Base-by-base conservation (phyloP, 345 rosid genomes). In the Pugionium dolabratum region DNA sequence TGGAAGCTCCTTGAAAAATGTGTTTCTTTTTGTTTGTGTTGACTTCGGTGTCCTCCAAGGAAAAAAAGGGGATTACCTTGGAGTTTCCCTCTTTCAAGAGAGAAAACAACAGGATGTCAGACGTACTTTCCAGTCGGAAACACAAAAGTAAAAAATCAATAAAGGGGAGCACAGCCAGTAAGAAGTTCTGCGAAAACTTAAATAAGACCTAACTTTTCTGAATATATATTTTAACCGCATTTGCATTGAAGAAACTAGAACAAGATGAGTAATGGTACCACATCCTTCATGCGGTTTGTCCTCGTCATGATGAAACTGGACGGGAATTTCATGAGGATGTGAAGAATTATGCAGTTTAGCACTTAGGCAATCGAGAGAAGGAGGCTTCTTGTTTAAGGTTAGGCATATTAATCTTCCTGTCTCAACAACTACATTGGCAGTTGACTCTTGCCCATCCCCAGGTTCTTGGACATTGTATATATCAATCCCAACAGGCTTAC, bases 351-450 rank as follows among this genome's bases (percentile, higher is more conserved):
- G 79, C 60, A 71, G 64, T 61, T 71, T 67, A 73, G 59, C 75
- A 73, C 67, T 73, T 50, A 67, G 56, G 79, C 62, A 66, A 64
- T 79, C 81, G 10, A 75, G 59, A 31, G 64, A 41, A 3, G 84
- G 87, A 4, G 80, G 82, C 72, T 84, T 84, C 81, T 76, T 83
- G 62, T 62, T 69, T 63, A 85, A 68, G 52, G 85, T 80, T 79
- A 80, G 59, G 78, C 78, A 78, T 75, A 76, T 62, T 52, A 81
- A 49, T 53, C 54, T 63, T 60, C 47, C 54, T 6, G 79, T 49
- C 58, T 69, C 80, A 54, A 44, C 73, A 57, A 60, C 53, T 54
- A 48, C 61, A 39, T 60, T 72, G 40, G 70, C 54, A 60, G 59
- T 48, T 50, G 41, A 50, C 50, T 59, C 73, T 45, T 65, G 71